Percentiles rank a stretch among this genome's conserved stretches.
Conservation (phyloP, 129 eudicot species). For the Flaveria linearis region DNA sequence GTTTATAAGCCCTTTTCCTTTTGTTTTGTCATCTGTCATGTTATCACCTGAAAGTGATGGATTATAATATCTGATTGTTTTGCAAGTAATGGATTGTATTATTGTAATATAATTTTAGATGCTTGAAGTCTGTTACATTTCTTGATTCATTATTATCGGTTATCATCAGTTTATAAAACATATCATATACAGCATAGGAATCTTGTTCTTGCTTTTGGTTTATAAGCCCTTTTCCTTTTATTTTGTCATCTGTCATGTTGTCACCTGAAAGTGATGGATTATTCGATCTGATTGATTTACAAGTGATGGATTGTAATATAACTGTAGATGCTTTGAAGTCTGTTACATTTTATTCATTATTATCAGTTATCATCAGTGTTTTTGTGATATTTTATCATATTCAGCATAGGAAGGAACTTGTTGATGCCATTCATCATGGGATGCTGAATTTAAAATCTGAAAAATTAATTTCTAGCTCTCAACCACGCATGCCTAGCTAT, state of each 20-base stretch:
- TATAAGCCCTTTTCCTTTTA: slow-evolving; percentile 11
- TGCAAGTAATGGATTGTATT: slow-evolving; percentile 4
- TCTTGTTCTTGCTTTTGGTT: not conserved
- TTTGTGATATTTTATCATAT: slow-evolving; percentile 6
- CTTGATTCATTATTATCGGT: slow-evolving; percentile 15
- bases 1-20: not conserved
- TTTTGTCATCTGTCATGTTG: slow-evolving; percentile 3
- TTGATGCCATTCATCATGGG: slow-evolving; percentile 81
- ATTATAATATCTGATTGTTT: slow-evolving; percentile 2
- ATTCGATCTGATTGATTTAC: slow-evolving; percentile 5
- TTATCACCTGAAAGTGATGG: slow-evolving; percentile 17
- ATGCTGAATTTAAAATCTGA: slow-evolving; percentile 77
- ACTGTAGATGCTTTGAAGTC: slow-evolving; percentile 6
- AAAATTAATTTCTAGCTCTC: slow-evolving; percentile 54
- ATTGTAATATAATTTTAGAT: not conserved
- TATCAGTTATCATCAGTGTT: slow-evolving; percentile 22
- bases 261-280: slow-evolving; percentile 20
- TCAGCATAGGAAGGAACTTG: slow-evolving; percentile 94
- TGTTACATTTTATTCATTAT: slow-evolving; percentile 10
- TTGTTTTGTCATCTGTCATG: slow-evolving; percentile 6
- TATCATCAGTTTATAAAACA: slow-evolving; percentile 13
- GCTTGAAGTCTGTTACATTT: slow-evolving; percentile 17
- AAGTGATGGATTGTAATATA: slow-evolving; percentile 9
- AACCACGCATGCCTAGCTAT: slow-evolving; percentile 86
- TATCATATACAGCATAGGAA: slow-evolving; percentile 70